Evolutionary conservation across 2,329 filamentous ascomycete species (phyloP).

Genomic region (Lachnellula occidentalis): DNA sequence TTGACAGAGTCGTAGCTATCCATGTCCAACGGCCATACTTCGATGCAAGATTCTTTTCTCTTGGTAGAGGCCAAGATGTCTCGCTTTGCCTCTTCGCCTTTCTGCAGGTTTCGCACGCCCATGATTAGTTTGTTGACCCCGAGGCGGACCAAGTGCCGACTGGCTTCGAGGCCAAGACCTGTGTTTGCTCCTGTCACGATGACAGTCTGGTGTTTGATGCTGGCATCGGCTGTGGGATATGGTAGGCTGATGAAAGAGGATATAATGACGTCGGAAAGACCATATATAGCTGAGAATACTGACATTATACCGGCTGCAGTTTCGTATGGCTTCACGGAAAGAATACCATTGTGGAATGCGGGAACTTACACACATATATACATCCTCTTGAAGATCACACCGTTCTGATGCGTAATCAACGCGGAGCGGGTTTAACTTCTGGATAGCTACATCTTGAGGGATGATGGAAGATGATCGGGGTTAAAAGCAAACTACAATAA

Average conservation of each 20-base stretch:
- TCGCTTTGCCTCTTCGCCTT: constrained; percentile 32
- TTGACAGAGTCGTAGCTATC: constrained; percentile 12
- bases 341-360: too few species aligned
- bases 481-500: too few species aligned
- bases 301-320: too few species aligned
- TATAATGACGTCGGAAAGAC: too few species aligned
- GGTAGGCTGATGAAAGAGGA: not conserved
- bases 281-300: too few species aligned
- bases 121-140: constrained; percentile 36
- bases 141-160: constrained; percentile 30
- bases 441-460: too few species aligned
- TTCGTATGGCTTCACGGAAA: too few species aligned
- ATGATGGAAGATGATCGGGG: too few species aligned
- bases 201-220: constrained; percentile 27
- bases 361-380: too few species aligned
- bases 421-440: too few species aligned
- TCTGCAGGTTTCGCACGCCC: constrained; percentile 34
- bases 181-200: constrained; percentile 39
- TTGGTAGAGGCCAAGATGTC: constrained; percentile 22
- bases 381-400: too few species aligned
- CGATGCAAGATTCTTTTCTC: constrained; percentile 4
- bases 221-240: constrained; percentile 2
- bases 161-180: constrained; percentile 37
- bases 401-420: too few species aligned
- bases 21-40: constrained; percentile 22